Base-by-base conservation (phyloP, 495 filamentous ascomycete genomes). In the Niebla homalea region DNA sequence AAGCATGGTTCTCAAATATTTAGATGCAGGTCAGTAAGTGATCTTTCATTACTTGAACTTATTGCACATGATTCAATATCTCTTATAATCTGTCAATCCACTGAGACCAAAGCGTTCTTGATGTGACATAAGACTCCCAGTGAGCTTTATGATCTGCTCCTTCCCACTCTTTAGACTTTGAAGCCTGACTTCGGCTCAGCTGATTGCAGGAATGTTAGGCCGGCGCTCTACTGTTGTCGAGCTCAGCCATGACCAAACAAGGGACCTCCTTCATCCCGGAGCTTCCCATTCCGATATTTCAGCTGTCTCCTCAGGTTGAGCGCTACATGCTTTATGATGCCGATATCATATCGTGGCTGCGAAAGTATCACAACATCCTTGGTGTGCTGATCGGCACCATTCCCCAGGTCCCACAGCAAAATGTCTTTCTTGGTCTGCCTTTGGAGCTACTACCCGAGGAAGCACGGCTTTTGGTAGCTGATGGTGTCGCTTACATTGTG, bases 361-460 rank as follows among this genome's bases (percentile, higher is more conserved):
- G 92, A 53, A 78, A 81, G 29, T 71, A 79, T 57, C 74, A 96
- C 67, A 79, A 88, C 63, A 93, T 95, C 59, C 87, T 85, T 58
- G 88, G 89, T 45, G 85, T 92, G 20, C 69, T 96, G 43, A 83
- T 83, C 42, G 92, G 92, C 38, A 85, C 83, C 3, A 78, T 96
- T 37, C 88, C 93, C 2, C 92, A 95, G 66, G 78, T 83, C 38
- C 88, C 90, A 5, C 87, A 90, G 57, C 92, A 98, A 64, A 98
- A 96, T 70, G 74, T 95, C 45, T 96, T 97, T 62, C 74, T 89
- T 50, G 87, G 92, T 18, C 65, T 97, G 35, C 92, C 92, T 1
- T 59, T 96, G 36, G 82, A 95, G 68, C 69, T 98, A 37, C 87
- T 90, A 75, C 81, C 85, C 0, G 92, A 97, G 63, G 92, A 98